These are phyloP conservation scores for Pyrenophora seminiperda DNA, from an alignment of 2,329 filamentous ascomycete species.

Conservation along the genomic window DNA sequence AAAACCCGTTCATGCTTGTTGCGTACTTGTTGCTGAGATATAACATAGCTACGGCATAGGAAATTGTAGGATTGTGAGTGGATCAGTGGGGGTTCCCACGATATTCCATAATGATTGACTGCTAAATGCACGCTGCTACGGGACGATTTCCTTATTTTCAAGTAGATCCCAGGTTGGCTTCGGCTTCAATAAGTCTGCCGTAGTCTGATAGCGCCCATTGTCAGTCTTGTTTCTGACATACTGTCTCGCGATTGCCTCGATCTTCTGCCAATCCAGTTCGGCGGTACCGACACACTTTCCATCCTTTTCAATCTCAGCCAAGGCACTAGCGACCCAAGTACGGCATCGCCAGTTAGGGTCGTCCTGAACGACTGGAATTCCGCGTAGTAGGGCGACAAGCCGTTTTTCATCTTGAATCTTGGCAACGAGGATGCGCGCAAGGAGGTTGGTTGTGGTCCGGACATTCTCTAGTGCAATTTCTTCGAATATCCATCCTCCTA, in stretches of 20 bases:
- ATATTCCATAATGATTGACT: neutral
- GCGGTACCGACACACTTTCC: slow-evolving; percentile 48
- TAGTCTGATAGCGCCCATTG: slow-evolving; percentile 22
- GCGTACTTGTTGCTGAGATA: no score
- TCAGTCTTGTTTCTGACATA: slow-evolving; percentile 47
- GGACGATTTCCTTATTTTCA: neutral
- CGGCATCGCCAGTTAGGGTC: slow-evolving; percentile 27
- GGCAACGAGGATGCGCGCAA: no score
- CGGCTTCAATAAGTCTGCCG: slow-evolving; percentile 18
- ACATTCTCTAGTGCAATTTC: neutral
- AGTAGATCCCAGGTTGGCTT: slow-evolving; percentile 18
- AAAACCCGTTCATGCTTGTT: no score
- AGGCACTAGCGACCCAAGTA: slow-evolving; percentile 46
- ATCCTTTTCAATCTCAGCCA: slow-evolving; percentile 44
- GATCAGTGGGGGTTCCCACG: no score
- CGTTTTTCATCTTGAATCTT: slow-evolving; percentile 17
- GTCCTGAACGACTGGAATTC: slow-evolving; percentile 41
- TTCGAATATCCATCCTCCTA: slow-evolving; percentile 37
- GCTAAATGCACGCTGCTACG: neutral
- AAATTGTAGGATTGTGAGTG: no score
- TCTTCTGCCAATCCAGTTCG: slow-evolving; percentile 45
- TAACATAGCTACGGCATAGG: no score
- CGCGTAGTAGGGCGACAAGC: slow-evolving; percentile 14
- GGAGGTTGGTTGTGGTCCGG: no score
- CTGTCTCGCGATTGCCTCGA: slow-evolving; percentile 42